Evolutionary conservation across 768 basidiomycete genomes (phyloP), one percentile per base, ranked within the genome.

Genomic region (Suillus americanus): DNA sequence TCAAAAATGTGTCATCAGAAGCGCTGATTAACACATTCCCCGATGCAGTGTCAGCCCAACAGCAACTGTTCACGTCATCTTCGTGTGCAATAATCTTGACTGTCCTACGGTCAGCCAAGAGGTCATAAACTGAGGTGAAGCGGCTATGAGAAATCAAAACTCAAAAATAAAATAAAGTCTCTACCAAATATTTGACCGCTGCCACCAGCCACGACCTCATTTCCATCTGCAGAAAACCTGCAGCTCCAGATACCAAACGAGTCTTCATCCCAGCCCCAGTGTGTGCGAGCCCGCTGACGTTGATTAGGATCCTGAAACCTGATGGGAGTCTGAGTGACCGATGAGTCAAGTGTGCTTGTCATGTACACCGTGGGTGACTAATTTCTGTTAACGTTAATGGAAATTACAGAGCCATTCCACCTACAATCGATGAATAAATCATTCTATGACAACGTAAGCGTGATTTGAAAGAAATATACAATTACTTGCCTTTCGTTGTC

Each of bases 11-110:
- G 73, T 99, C 97, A 71, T 99, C 97, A 1, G 95, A 96, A 1
- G 93, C 97, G 69, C 94, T 97, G 59, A 99, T 88, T 33, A 99
- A 85, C 23, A 99, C 87, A 74, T 99, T 99, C 13, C 95, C 95
- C 14, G 94, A 96, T 3, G 86, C 85, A 13, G 89, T 89, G 72
- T 98, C 96, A 0, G 97, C 97, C 89, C 96, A 99, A 73, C 92
- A 95, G 77, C 95, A 88, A 72, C 94, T 93, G 71, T 99, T 99
- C 48, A 98, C 91, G 73, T 99, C 97, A 73, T 94, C 90, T 2
- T 78, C 73, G 72, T 99, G 97, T 0, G 94, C 97, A n/a, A 77
- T 68, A 20, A 99, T 95, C 70, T 89, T 91, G 33, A 98, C 89
- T 1, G 90, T 90, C 65, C 94, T 83, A 67, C 83, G 81, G 69